Conservation (phyloP, 106 monocot genomes). For the Iris macrosiphon region DNA sequence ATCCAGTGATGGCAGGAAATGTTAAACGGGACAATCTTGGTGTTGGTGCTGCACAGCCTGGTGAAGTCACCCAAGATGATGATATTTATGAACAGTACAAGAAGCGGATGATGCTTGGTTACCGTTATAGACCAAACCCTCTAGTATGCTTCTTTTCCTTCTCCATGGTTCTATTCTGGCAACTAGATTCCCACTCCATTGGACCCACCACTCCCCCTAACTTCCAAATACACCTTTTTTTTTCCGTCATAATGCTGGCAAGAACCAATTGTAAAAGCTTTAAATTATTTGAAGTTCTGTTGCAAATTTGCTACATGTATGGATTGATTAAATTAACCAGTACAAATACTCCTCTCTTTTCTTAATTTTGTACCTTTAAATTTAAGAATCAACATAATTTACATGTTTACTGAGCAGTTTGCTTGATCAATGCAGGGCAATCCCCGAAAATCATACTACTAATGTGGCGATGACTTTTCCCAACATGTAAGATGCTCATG, state of each 20-base stretch:
- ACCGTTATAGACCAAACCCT: constrained; percentile 66
- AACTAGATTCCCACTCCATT: background rate
- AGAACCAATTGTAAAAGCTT: background rate
- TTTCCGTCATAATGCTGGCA: no score
- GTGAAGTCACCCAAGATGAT: constrained; percentile 68
- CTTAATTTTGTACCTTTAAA: no score
- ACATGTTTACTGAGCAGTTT: no score
- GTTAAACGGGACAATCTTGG: constrained; percentile 79
- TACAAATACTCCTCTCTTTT: no score
- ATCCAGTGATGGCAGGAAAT: constrained; percentile 88
- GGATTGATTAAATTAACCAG: no score
- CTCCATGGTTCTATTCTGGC: background rate
- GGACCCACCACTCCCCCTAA: no score
- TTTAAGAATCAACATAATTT: no score
- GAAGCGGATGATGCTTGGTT: constrained; percentile 91
- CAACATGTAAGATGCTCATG: no score
- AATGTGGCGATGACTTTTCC: background rate
- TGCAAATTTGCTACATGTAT: background rate
- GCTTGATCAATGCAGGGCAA: constrained; percentile 23
- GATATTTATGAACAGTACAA: constrained; percentile 92
- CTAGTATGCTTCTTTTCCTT: constrained; percentile 29
- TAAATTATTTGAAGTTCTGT: background rate
- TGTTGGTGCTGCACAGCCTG: constrained; percentile 80
- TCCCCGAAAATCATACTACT: constrained; percentile 48
- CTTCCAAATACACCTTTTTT: no score